Evolutionary conservation across 2,329 filamentous ascomycete species (phyloP), one percentile per base, ranked within the genome.

Genomic region (Cryphonectria nitschkei): DNA sequence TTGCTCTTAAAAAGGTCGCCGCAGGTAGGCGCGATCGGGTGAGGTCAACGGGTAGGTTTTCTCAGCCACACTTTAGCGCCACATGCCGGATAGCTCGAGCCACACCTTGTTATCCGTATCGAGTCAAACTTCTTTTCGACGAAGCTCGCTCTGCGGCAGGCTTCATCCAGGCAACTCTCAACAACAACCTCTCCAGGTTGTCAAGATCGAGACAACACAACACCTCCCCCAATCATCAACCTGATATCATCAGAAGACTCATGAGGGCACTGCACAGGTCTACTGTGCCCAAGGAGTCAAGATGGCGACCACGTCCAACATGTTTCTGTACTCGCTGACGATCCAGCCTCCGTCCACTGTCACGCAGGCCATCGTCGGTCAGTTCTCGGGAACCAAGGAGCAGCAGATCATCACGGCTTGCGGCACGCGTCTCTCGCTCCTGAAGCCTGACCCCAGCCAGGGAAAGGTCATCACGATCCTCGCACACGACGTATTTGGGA

Each of bases 261-360:
- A 73, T 73, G 71, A 69, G 64, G 71, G 73, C 75, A 82, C 83
- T 82, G 83, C 82, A 83, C 84, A 84, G 84, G 83, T 82, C 83
- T 79, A 79, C 83, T 84, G 84, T 83, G 83, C 82, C 79, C 78
- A 78, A 68, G 67, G 74, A 74, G 82, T 78, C 79, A 87, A 79
- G 80, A 98, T 98, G 96, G 95, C 96, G 85, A 97, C 95, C 80
- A 98, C 95, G 73, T 98, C 95, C 75, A 95, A 95, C 81, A 97
- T 98, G 94, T 98, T 98, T 82, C 91, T 99, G 84, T 99, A 99
- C 85, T 96, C 94, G 78, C 87, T 99, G 84, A 98, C 96, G 76
- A 91, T 99, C 78, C 94, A 98, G 83, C 92, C 93, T 76, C 93
- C 96, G 46, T 95, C 94, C 75, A 92, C 94, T 72, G 90, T 97